Evolutionary conservation across 768 basidiomycete species (phyloP).

Genomic region (Boletus barrowsii): DNA sequence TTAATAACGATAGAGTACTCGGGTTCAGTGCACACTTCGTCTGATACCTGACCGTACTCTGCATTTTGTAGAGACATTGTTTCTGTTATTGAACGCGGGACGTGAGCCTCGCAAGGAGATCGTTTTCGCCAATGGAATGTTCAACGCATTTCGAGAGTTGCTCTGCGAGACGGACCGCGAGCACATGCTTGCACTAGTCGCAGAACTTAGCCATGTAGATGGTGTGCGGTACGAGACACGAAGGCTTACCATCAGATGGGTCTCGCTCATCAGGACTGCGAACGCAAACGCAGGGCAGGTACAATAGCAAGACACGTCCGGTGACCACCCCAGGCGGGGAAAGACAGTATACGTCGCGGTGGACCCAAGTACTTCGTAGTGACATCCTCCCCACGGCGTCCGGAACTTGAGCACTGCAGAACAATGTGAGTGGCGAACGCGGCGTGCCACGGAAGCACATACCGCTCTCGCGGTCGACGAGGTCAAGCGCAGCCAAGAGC

Average conservation of each 20-base stretch:
- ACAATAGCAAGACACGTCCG: conserved; percentile 54
- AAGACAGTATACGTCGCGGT: conserved; percentile 60
- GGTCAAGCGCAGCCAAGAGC: conserved; percentile 68
- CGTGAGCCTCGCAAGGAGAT: conserved; percentile 39
- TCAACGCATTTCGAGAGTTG: conserved; percentile 51
- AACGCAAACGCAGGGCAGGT: conserved; percentile 73
- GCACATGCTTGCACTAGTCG: conserved; percentile 73
- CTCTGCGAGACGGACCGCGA: conserved; percentile 62
- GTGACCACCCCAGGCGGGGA: conserved; percentile 43
- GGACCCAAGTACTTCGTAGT: conserved; percentile 69
- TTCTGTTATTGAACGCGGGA: conserved; percentile 13
- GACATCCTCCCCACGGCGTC: conserved; percentile 52
- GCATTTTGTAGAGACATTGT: neutral
- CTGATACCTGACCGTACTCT: conserved; percentile 6
- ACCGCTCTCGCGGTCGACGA: conserved; percentile 75
- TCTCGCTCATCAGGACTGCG: conserved; percentile 55
- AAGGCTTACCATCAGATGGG: conserved; percentile 59
- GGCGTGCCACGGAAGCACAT: conserved; percentile 10
- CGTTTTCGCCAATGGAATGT: conserved; percentile 43
- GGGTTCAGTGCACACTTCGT: conserved; percentile 7
- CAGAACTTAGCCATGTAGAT: neutral
- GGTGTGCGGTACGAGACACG: neutral
- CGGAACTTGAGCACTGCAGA: conserved; percentile 57
- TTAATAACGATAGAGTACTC: conserved; percentile 21
- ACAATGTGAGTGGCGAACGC: neutral